Evolutionary conservation across 1,284 basidiomycete species (phyloP), one percentile per base, ranked within the genome.

Genomic region (Ceratobasidium sp.): DNA sequence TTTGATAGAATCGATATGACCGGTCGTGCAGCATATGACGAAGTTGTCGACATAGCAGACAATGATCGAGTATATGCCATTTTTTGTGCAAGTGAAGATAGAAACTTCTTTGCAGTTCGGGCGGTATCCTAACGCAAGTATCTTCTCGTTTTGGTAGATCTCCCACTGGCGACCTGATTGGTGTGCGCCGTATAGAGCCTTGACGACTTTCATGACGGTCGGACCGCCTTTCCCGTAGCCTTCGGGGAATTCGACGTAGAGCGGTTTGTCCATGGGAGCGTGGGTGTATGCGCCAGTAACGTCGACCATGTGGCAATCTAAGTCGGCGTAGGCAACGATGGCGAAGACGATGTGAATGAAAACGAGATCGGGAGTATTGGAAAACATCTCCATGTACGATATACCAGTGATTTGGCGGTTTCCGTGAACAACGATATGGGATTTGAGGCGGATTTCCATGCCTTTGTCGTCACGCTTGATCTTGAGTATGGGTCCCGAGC

Each of bases 11-110:
- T 63, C 42, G 21, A 51, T 42, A 9, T 48, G 44, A n/a, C 61
- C 61, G n/a, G n/a, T 7, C 14, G 61, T 63, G 9, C 42, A 30
- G 61, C 42, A 48, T 6, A 67, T 51, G 25, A 67, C 36, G 63
- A 67, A 53, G 51, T 67, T n/a, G 51, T 67, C 63, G 23, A 67
- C 63, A 25, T 67, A 67, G 23, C 28, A 33, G 6, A 67, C 51
- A 14, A 67, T 25, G 14, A 53, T 36, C 18, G 33, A 48, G 23
- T 48, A 33, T 12, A 63, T 14, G 16, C 30, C 30, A n/a, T 63
- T 30, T 8, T 30, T 18, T 7, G 25, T 18, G 4, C 61, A 44
- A 9, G 11, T n/a, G 28, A 63, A 63, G 36, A 38, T 59, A 18
- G 63, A 53, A n/a, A 53, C 21, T 25, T 67, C 49, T 28, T 48